Conservation (phyloP, 176 grass and related monocot genomes). For the Aegilops bicornis region DNA sequence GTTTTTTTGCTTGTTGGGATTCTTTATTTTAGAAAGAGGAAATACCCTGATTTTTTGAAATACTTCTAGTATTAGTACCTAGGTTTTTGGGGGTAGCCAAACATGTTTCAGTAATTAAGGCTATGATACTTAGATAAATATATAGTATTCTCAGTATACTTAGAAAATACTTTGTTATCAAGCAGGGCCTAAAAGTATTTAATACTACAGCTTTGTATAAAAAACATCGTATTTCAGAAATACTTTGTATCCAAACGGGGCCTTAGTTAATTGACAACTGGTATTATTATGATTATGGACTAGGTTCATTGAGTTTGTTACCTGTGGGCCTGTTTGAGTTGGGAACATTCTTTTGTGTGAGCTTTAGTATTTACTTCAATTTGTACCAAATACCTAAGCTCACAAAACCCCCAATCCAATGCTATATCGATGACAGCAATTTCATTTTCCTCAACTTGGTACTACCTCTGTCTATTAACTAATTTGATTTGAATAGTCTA, state of each 20-base stretch:
- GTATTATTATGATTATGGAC: not conserved
- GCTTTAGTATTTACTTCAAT: not conserved
- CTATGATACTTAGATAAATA: too few species aligned
- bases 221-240: not conserved
- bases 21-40: too few species aligned
- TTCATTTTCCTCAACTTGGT: not conserved
- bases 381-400: not conserved
- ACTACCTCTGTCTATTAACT: not conserved
- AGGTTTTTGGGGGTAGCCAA: too few species aligned
- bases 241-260: not conserved
- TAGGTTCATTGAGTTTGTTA: not conserved
- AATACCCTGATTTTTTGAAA: too few species aligned
- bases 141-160: not conserved
- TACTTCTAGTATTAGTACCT: too few species aligned
- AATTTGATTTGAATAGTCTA: not conserved
- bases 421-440: not conserved
- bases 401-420: not conserved
- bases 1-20: too few species aligned
- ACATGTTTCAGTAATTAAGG: too few species aligned
- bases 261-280: not conserved
- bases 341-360: not conserved
- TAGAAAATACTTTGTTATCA: not conserved
- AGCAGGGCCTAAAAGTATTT: not conserved
- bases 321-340: not conserved
- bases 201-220: not conserved